Percentiles rank a stretch among this genome's conserved stretches.
Conservation (phyloP, 78 protist species). For the Dictyostelium intermedium region DNA sequence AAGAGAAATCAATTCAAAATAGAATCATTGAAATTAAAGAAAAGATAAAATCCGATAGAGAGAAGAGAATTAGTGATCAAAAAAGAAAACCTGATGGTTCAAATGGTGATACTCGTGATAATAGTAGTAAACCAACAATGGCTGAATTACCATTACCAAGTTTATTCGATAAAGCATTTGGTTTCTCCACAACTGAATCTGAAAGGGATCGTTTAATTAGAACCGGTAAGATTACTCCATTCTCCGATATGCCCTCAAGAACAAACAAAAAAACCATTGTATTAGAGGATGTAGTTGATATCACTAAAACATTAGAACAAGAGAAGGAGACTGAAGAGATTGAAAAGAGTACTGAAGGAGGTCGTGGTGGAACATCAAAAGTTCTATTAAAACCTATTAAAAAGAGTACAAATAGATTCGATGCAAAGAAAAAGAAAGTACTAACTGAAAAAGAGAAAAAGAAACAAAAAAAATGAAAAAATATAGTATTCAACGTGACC, state of each 20-base stretch:
- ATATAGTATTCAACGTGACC: neutral
- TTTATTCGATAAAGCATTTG: constrained; percentile 45
- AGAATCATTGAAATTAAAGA: neutral
- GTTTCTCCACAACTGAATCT: constrained; percentile 18
- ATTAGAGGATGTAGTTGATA: neutral
- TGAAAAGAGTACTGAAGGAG: neutral
- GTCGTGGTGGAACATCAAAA: neutral
- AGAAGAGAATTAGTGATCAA: neutral
- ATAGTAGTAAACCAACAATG: too few species aligned
- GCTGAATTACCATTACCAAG: neutral
- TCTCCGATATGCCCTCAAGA: neutral
- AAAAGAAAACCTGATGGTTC: neutral
- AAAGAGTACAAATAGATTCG: neutral
- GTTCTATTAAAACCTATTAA: neutral
- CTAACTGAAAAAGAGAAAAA: constrained; percentile 10
- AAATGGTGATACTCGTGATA: neutral
- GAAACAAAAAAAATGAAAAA: constrained; percentile 8
- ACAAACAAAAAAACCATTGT: constrained; percentile 1
- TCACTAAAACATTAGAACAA: neutral
- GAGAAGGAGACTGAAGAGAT: neutral
- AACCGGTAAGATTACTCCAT: constrained; percentile 70
- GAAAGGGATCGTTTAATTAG: constrained; percentile 46
- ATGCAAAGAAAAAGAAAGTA: constrained; percentile 15
- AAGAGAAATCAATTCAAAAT: neutral
- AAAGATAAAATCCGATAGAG: neutral